Evolutionary conservation across 2,329 filamentous ascomycete species (phyloP).

Genomic region (Anthostomella pinea): DNA sequence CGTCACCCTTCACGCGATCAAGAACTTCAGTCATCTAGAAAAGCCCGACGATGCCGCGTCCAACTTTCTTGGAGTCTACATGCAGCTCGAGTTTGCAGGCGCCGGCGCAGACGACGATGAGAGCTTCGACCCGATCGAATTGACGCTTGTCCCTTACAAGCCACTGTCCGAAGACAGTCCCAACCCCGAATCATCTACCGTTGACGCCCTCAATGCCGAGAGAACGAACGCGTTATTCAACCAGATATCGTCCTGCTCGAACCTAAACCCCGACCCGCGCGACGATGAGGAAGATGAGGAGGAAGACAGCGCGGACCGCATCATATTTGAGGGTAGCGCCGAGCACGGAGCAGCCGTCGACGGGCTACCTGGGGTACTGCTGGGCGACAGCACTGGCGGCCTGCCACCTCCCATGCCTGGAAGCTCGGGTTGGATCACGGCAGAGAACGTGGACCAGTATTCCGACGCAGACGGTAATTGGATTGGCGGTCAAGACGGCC

Average conservation of each 20-base stretch:
- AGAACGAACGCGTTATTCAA: constrained; percentile 55
- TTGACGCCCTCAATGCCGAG: constrained; percentile 28
- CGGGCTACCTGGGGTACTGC: constrained; percentile 54
- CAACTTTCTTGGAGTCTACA: constrained; percentile 55
- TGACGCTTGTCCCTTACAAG: constrained; percentile 59
- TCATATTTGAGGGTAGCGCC: constrained; percentile 51
- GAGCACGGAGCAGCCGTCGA: constrained; percentile 51
- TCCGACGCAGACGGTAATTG: constrained; percentile 81
- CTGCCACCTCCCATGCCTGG: constrained; percentile 68
- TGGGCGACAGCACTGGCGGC: constrained; percentile 45
- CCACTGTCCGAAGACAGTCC: constrained; percentile 27
- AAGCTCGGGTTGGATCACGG: constrained; percentile 82
- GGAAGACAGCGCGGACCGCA: constrained; percentile 45
- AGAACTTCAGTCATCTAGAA: constrained; percentile 47
- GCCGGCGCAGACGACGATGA: constrained; percentile 63
- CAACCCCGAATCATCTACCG: constrained; percentile 24
- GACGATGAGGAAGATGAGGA: constrained; percentile 57
- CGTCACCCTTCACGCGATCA: constrained; percentile 73
- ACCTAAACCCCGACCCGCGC: constrained; percentile 71
- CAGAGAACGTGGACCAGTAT: constrained; percentile 83
- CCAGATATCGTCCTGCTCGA: constrained; percentile 71
- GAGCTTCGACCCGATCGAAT: constrained; percentile 60
- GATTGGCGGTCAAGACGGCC: constrained; percentile 46
- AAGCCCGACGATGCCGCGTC: constrained; percentile 36
- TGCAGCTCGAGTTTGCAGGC: constrained; percentile 65